These are phyloP conservation scores for Endocalyx cinctus DNA, from an alignment of 2,329 filamentous ascomycete genomes.

Conservation along the genomic window DNA sequence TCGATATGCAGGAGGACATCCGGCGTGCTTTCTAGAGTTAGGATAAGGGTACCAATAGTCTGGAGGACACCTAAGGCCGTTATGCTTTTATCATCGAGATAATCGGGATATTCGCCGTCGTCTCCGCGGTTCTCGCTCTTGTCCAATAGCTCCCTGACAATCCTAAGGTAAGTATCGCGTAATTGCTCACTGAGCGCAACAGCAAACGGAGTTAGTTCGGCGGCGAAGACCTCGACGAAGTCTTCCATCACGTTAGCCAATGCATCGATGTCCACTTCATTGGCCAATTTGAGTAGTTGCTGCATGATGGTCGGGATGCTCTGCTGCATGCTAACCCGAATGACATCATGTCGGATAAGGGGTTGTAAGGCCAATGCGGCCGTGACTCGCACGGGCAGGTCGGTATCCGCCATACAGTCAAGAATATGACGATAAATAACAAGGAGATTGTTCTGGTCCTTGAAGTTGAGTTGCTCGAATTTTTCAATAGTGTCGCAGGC, in stretches of 20 bases:
- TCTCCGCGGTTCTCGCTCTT: slow-evolving; percentile 75
- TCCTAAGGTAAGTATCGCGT: slow-evolving; percentile 90
- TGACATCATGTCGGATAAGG: slow-evolving; percentile 90
- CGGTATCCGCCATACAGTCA: slow-evolving; percentile 93
- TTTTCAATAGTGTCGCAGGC: slow-evolving; percentile 98
- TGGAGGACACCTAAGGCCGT: slow-evolving; percentile 93
- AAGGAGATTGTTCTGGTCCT: slow-evolving; percentile 91
- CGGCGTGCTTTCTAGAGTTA: slow-evolving; percentile 94
- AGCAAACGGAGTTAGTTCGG: slow-evolving; percentile 92
- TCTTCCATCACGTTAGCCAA: slow-evolving; percentile 99
- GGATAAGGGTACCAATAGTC: slow-evolving; percentile 94
- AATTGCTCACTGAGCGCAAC: slow-evolving; percentile 94
- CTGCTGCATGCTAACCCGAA: slow-evolving; percentile 91
- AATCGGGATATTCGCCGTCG: slow-evolving; percentile 80
- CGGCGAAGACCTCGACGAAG: slow-evolving; percentile 97
- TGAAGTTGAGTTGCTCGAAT: slow-evolving; percentile 95
- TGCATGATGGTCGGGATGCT: slow-evolving; percentile 99
- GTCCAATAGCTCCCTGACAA: slow-evolving; percentile 85
- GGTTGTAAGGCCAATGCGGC: slow-evolving; percentile 92
- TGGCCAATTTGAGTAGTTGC: slow-evolving; percentile 91
- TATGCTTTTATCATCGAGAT: slow-evolving; percentile 96
- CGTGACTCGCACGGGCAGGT: slow-evolving; percentile 88
- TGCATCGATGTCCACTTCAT: slow-evolving; percentile 96
- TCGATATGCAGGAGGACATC: slow-evolving; percentile 94
- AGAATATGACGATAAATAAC: slow-evolving; percentile 96